Evolutionary conservation across 352 stramenopile species (phyloP), one percentile per base, ranked within the genome.

Genomic region (Peronospora destructor): DNA sequence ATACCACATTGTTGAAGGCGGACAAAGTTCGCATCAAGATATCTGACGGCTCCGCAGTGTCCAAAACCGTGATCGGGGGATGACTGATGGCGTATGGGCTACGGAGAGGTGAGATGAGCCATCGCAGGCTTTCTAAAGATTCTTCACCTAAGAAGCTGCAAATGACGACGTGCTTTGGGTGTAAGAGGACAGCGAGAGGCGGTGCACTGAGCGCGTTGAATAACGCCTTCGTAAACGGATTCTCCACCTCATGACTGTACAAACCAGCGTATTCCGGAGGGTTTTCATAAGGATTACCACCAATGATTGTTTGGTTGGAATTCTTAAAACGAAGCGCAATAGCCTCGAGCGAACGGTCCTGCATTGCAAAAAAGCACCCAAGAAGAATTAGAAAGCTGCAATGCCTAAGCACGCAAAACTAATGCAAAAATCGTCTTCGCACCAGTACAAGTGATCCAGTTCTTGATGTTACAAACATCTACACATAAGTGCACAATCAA

Each of bases 111-210:
- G 82, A 39, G 21, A 93, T 72, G 13, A 93, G 59, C 83, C 83
- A 93, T 52, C 85, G 71, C 13, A 93, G 47, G 47, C 71, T 87
- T 10, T 75, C 68, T 3, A 90, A 63, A 0, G 83, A 79, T 41
- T 90, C 78, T 29, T 90, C 79, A 3, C 83, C 83, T 19, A 91
- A 48, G 50, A 93, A 93, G 25, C 79, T 91, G 65, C 83, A 93
- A 19, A 93, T 67, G 16, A 91, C 77, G 32, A 93, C 77, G 33
- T 93, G 83, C 0, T 66, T 55, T 5, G 76, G 73, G 21, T 91
- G 44, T 45, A 89, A 36, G 9, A 93, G 54, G 30, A 89, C 68
- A 0, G 62, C 53, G 5, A 93, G 56, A 5, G 79, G 61, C 4
- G 83, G 83, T 1, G 77, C 68, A 3, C 64, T 58, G 2, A 93